phyloP scores from a whole-genome alignment of 106 monocot species.

The Phalaenopsis aphrodite region DNA sequence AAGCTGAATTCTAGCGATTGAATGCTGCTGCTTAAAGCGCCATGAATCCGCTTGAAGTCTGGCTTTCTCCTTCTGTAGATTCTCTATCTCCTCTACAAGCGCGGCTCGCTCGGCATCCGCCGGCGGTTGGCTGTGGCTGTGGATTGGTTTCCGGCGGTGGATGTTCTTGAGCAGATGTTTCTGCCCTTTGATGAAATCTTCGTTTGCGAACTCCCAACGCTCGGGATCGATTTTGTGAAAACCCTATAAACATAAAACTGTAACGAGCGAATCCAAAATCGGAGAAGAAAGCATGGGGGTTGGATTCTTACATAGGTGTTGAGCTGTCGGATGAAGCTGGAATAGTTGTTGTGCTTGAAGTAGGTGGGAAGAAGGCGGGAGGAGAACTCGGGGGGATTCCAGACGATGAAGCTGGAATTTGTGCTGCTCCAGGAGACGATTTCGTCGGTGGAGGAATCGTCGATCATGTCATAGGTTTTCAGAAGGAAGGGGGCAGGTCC shows the following conservation, averaged over 20 bases:
- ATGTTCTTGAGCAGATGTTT: slow-evolving; percentile 87
- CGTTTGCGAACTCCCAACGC: slow-evolving; percentile 88
- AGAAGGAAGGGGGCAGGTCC: slow-evolving; percentile 84
- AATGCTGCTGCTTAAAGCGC: slow-evolving; percentile 52
- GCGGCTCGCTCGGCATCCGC: slow-evolving; percentile 44
- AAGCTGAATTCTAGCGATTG: slow-evolving; percentile 41
- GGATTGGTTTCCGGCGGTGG: slow-evolving; percentile 83
- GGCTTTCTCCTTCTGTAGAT: slow-evolving; percentile 44
- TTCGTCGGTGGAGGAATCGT: slow-evolving; percentile 64
- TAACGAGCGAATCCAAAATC: background rate
- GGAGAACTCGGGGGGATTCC: slow-evolving; percentile 86
- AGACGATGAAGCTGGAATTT: slow-evolving; percentile 76
- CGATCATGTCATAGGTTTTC: slow-evolving; percentile 97
- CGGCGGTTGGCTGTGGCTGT: slow-evolving; percentile 77
- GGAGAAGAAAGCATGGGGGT: background rate
- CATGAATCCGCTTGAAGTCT: slow-evolving; percentile 37
- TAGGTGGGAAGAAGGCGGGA: slow-evolving; percentile 72
- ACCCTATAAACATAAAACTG: slow-evolving; percentile 35
- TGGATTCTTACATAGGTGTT: slow-evolving; percentile 67
- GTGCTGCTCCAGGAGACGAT: slow-evolving; percentile 77
- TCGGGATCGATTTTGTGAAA: slow-evolving; percentile 89
- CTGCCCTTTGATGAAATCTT: slow-evolving; percentile 60
- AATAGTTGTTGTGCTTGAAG: slow-evolving; percentile 99
- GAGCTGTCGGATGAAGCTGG: slow-evolving; percentile 99
- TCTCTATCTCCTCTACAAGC: slow-evolving; percentile 77